Conservation (phyloP, 306 rosid species). For the Cucumis cinereus region DNA sequence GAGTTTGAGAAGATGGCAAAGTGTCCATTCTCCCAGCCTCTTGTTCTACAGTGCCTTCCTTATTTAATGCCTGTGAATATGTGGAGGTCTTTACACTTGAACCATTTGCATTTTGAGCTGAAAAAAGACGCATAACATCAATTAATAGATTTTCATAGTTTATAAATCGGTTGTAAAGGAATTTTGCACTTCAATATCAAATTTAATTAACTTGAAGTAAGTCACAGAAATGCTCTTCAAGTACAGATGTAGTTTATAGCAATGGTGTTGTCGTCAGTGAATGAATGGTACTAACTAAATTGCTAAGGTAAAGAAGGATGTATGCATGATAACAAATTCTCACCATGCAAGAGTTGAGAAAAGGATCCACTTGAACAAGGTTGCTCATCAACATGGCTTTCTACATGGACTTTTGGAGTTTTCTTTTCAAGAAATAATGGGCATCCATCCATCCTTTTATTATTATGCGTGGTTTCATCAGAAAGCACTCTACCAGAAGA, state of each 20-base stretch:
- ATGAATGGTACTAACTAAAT: background rate
- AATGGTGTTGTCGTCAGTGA: background rate
- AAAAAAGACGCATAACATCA: constrained; percentile 8
- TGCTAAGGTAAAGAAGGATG: background rate
- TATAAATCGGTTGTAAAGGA: background rate
- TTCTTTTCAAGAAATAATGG: constrained; percentile 7
- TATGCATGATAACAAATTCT: background rate
- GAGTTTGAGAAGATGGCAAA: constrained; percentile 19
- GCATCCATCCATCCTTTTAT: constrained; percentile 15
- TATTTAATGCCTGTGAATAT: constrained; percentile 20
- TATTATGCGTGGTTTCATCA: constrained; percentile 21
- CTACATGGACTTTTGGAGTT: constrained; percentile 21
- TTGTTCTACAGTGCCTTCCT: constrained; percentile 21
- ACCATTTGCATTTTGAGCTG: constrained; percentile 17
- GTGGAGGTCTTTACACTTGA: constrained; percentile 7
- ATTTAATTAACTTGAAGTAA: background rate
- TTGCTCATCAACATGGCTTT: constrained; percentile 20
- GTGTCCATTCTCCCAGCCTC: constrained; percentile 20
- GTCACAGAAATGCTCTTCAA: background rate
- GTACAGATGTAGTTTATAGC: background rate
- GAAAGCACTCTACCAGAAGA: constrained; percentile 20
- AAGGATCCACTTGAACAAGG: background rate
- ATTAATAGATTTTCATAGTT: background rate
- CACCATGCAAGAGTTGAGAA: constrained; percentile 7
- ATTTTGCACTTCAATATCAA: background rate